These are phyloP conservation scores for Mortierella sp. DNA, from an alignment of 371 early-diverging fungal species.

Conservation along the genomic window DNA sequence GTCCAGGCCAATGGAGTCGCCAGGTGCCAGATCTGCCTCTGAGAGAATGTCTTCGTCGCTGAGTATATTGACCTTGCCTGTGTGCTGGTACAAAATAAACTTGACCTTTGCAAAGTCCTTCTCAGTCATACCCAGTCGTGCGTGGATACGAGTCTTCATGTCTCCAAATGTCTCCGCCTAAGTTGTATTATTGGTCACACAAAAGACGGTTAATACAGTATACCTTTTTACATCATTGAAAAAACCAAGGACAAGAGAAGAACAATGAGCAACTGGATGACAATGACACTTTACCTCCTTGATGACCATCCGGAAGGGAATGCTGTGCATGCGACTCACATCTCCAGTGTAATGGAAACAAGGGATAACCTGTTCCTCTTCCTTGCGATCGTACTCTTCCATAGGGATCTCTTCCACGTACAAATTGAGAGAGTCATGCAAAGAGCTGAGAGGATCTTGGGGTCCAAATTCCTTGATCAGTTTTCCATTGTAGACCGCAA, in stretches of 20 bases:
- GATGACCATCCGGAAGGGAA: conserved; percentile 84
- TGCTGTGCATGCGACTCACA: conserved; percentile 74
- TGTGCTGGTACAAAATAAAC: conserved; percentile 55
- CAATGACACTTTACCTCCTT: conserved; percentile 68
- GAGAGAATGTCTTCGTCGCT: conserved; percentile 63
- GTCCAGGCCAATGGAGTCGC: conserved; percentile 80
- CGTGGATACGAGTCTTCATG: conserved; percentile 79
- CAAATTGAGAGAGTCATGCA: conserved; percentile 38
- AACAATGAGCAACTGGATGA: too few relatives aligned
- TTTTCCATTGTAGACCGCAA: conserved; percentile 57
- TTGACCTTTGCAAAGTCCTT: conserved; percentile 90
- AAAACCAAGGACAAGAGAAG: too few relatives aligned
- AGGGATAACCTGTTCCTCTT: conserved; percentile 63
- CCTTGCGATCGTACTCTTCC: conserved; percentile 64
- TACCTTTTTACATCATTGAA: too few relatives aligned
- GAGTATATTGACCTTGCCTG: conserved; percentile 22
- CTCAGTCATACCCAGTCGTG: conserved; percentile 80
- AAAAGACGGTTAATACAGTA: too few relatives aligned
- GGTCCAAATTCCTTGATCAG: conserved; percentile 55
- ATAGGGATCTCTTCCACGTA: conserved; percentile 69
- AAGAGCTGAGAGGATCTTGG: conserved; percentile 56
- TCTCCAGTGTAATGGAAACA: conserved; percentile 86
- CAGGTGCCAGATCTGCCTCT: conserved; percentile 57
- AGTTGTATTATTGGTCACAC: too few relatives aligned
- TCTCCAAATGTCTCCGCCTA: conserved; percentile 76